Percentiles rank a stretch among this genome's conserved stretches.
phyloP scores from a whole-genome alignment of 1,284 basidiomycete genomes.

The Papiliotrema terrestris region DNA sequence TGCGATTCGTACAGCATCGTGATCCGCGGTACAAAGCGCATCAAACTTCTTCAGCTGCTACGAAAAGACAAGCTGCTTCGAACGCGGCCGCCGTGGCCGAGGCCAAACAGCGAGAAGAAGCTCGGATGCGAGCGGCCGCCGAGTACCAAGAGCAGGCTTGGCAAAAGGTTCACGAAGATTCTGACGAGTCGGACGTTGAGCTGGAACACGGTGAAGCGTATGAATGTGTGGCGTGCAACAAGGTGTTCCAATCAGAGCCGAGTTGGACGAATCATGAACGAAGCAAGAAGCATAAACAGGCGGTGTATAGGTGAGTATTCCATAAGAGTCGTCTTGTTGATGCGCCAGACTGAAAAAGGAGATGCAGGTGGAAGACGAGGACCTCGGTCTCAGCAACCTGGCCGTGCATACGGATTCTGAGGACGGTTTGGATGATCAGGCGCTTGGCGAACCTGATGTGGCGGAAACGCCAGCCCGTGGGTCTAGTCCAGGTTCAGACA shows the following conservation, averaged over 20 bases:
- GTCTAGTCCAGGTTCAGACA: neutral
- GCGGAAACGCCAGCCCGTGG: neutral
- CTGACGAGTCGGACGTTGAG: conserved; percentile 52
- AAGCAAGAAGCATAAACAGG: conserved; percentile 91
- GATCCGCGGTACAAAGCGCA: conserved; percentile 86
- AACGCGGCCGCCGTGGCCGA: conserved; percentile 19
- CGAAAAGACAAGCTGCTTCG: conserved; percentile 23
- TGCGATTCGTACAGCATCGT: conserved; percentile 83
- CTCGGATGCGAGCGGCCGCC: conserved; percentile 24
- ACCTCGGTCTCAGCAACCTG: conserved; percentile 10
- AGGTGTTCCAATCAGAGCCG: conserved; percentile 85
- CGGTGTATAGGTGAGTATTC: conserved; percentile 61
- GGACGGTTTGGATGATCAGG: no score
- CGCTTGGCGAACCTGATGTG: neutral
- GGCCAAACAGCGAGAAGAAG: conserved; percentile 18
- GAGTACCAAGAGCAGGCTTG: conserved; percentile 62
- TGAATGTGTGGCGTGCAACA: conserved; percentile 95
- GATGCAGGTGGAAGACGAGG: conserved; percentile 47
- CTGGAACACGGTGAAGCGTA: conserved; percentile 52
- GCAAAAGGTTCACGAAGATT: conserved; percentile 66
- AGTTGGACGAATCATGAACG: conserved; percentile 96
- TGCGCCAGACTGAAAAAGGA: conserved; percentile 68
- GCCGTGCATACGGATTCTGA: neutral
- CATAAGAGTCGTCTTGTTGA: conserved; percentile 44
- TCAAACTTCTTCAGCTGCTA: conserved; percentile 47